phyloP scores from a whole-genome alignment of 345 rosid species.

The Eucalyptus melliodora region DNA sequence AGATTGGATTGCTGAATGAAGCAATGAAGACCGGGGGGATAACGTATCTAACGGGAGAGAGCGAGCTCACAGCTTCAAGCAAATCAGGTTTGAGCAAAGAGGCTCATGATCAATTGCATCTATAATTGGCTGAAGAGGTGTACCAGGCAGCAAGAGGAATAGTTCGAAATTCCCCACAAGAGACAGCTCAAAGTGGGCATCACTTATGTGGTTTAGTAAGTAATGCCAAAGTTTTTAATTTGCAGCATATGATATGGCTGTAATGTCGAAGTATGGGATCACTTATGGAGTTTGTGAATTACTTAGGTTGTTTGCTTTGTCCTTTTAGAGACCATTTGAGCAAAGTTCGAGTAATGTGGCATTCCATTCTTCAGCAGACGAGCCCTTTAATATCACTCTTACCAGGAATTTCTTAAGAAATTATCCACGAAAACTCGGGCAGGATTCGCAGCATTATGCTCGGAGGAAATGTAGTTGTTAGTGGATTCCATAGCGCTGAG shows the following conservation, averaged over 20 bases:
- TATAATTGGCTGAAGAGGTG: conserved; percentile 7
- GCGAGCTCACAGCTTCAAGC: conserved; percentile 1
- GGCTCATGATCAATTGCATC: neutral
- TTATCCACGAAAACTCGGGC: no score
- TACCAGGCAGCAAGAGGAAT: conserved; percentile 8
- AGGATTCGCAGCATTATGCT: neutral
- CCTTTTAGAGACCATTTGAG: no score
- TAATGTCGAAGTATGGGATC: neutral
- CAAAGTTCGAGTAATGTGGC: no score
- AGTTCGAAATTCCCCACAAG: conserved; percentile 5
- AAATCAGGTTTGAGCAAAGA: neutral
- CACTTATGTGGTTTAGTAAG: conserved; percentile 5
- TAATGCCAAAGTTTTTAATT: no score
- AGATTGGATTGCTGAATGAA: neutral
- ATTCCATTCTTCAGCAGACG: no score
- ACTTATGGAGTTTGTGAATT: neutral
- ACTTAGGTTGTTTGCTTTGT: neutral
- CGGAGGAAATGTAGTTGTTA: neutral
- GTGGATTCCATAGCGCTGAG: neutral
- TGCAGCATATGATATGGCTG: no score
- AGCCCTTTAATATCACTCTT: no score
- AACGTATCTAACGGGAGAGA: conserved; percentile 6
- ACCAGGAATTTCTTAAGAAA: no score
- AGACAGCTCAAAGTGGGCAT: conserved; percentile 7
- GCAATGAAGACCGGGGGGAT: neutral